A percentile compares a stretch with the other conserved stretches of the same genome.
phyloP scores from a whole-genome alignment of 257 asterid genomes.

The Orobanche coerulescens region DNA sequence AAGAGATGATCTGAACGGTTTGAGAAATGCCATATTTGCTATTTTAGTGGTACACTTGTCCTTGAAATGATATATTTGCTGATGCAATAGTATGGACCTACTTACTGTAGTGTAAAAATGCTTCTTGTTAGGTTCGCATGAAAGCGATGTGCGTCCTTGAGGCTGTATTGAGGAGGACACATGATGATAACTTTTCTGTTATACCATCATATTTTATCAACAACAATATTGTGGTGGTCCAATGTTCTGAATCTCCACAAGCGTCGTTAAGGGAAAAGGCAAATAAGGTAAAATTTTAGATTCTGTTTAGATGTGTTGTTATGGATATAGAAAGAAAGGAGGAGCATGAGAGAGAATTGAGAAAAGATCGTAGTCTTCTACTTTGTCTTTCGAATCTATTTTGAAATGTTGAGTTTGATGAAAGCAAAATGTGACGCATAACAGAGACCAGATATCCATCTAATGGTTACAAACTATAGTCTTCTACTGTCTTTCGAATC shows the following conservation, averaged over 20 bases:
- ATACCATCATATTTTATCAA: slow-evolving; percentile 62
- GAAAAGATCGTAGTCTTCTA: background rate
- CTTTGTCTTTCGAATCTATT: slow-evolving; percentile 1
- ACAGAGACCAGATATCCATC: background rate
- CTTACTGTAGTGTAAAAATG: slow-evolving; percentile 19
- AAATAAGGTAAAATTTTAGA: slow-evolving; percentile 51
- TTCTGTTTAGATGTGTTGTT: slow-evolving; percentile 16
- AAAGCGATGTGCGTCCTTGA: slow-evolving; percentile 85
- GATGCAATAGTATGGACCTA: background rate
- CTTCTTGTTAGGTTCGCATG: slow-evolving; percentile 71
- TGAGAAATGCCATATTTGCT: slow-evolving; percentile 12
- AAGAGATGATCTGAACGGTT: slow-evolving; percentile 6
- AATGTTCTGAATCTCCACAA: slow-evolving; percentile 93
- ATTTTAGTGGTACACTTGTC: slow-evolving; percentile 1
- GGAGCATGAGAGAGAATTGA: slow-evolving; percentile 9
- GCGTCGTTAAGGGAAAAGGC: slow-evolving; percentile 96
- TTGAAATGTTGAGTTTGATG: slow-evolving; percentile 13
- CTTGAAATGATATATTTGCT: background rate
- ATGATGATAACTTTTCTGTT: slow-evolving; percentile 48
- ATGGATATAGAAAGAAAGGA: slow-evolving; percentile 12
- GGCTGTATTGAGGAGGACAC: slow-evolving; percentile 81
- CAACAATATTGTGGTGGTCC: slow-evolving; percentile 57
- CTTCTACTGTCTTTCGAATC: background rate
- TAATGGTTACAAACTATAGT: background rate
- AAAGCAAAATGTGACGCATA: background rate